Evolutionary conservation across 345 rosid species (phyloP), one percentile per base, ranked within the genome.

Genomic region (Aquilaria malaccensis): DNA sequence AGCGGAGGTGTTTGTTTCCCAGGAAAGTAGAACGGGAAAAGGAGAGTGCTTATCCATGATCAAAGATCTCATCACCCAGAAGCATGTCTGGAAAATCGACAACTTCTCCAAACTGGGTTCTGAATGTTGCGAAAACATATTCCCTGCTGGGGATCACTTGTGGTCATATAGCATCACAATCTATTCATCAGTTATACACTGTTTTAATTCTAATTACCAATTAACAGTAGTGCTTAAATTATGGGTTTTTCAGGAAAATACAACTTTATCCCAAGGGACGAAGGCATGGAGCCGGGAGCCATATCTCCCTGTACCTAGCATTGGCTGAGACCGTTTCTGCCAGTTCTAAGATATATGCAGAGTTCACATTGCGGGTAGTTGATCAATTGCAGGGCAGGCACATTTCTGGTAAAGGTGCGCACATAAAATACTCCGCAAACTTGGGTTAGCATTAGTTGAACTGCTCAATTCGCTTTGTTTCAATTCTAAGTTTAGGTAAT

Each of bases 1-100:
- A 14, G 82, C 62, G 6, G 84, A 82, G 58, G 77, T 82, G 5
- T 75, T 74, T 37, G 77, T 75, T 11, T 5, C 60, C 11, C 71
- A 58, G 67, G 87, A 77, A 72, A 69, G 51, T 43, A 64, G 67
- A 62, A 50, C 62, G 0, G 70, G 74, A n/a, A 72, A 52, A 53
- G 76, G 70, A 60, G 81, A 82, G 63, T 58, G 65, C 50, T 60
- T 82, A 45, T 60, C 55, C 10, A 59, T 75, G 76, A 2, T 61
- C 2, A 68, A 72, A 33, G 71, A 70, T n/a, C 4, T 59, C 31
- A 2, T n/a, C 11, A 10, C 47, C 10, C 33, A 50, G 47, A 74
- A 63, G 43, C 50, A 63, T 59, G 29, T 51, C 14, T 82, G 86
- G 86, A 70, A 56, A 68, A 62, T 82, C 15, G 67, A 69, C 9